Conservation (phyloP, 2,329 filamentous ascomycete species). For the Calonectria leucothoes region DNA sequence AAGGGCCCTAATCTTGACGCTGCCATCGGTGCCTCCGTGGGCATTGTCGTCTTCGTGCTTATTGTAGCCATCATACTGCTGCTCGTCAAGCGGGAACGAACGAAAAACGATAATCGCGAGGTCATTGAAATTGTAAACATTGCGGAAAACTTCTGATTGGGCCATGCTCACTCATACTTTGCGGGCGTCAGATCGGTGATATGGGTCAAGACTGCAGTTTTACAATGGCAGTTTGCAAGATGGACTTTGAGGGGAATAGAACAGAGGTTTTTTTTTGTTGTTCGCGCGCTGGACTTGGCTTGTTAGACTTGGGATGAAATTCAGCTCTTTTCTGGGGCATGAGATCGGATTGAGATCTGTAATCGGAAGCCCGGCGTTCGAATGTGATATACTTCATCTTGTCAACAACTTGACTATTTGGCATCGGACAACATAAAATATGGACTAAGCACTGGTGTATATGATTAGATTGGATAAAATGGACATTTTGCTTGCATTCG, state of each 20-base stretch:
- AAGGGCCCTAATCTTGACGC: neutral
- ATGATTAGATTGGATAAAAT: neutral
- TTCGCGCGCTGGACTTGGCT: too few species aligned
- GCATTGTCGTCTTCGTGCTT: neutral
- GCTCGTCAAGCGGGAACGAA: neutral
- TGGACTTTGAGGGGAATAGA: neutral
- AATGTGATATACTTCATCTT: neutral
- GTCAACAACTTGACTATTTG: neutral
- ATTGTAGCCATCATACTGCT: neutral
- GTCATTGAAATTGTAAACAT: neutral
- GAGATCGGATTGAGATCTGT: neutral
- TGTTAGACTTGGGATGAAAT: neutral
- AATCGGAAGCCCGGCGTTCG: neutral
- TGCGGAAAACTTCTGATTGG: neutral
- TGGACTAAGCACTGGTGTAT: neutral
- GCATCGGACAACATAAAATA: neutral
- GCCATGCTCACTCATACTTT: neutral
- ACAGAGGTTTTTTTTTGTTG: neutral
- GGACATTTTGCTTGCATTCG: too few species aligned
- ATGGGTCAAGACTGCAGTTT: neutral
- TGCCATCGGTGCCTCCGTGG: neutral
- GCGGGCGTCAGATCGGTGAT: neutral
- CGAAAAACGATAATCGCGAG: neutral
- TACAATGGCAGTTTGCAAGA: neutral
- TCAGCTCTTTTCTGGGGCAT: neutral